Percentiles rank a stretch among this genome's conserved stretches.
Conservation (phyloP, 1,139 yeast genomes). For the Yamadazyma triangularis region DNA sequence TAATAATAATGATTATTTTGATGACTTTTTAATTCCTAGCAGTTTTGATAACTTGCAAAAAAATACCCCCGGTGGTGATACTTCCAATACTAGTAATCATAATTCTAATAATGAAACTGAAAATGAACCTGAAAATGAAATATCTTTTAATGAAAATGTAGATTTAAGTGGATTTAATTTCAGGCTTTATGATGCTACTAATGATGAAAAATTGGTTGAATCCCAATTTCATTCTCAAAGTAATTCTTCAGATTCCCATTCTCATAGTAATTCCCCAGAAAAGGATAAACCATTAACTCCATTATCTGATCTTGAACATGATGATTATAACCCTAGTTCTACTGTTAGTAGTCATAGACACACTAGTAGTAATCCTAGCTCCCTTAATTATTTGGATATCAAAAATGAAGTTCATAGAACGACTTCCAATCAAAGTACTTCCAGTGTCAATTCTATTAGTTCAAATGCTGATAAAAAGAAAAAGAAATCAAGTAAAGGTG, state of each 20-base stretch:
- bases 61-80: no score
- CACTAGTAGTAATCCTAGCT: background rate
- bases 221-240: background rate
- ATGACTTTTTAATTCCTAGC: slow-evolving; percentile 11
- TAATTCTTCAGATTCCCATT: slow-evolving; percentile 1
- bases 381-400: background rate
- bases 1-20: slow-evolving; percentile 31
- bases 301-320: background rate
- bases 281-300: slow-evolving; percentile 3
- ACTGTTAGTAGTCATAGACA: background rate
- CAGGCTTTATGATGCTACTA: slow-evolving; percentile 13
- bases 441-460: slow-evolving; percentile 9
- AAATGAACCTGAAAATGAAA: background rate
- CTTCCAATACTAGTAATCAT: no score
- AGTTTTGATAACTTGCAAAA: slow-evolving; percentile 6
- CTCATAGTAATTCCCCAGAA: slow-evolving; percentile 1
- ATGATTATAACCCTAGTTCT: no score
- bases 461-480: slow-evolving; percentile 14
- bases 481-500: slow-evolving; percentile 34
- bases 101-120: background rate
- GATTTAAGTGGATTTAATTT: slow-evolving; percentile 21
- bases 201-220: background rate
- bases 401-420: slow-evolving; percentile 11
- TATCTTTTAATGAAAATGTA: slow-evolving; percentile 6
- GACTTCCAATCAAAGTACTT: slow-evolving; percentile 21